A percentile compares a stretch with the other conserved stretches of the same genome.
phyloP scores from a whole-genome alignment of 1,284 basidiomycete species.

The Pseudomicrostroma phylloplanum region DNA sequence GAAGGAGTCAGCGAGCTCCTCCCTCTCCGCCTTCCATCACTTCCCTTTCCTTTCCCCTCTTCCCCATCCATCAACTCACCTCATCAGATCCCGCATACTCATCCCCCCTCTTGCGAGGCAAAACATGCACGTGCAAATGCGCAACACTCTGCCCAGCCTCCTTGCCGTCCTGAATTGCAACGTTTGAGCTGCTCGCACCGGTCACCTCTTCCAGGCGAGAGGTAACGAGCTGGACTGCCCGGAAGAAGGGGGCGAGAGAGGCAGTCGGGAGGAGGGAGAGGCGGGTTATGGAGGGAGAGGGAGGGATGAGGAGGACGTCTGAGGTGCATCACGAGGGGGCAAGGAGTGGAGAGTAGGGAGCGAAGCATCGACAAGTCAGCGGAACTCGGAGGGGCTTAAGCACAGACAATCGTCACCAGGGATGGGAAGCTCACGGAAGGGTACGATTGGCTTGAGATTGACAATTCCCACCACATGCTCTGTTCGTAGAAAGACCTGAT shows the following conservation, averaged over 20 bases:
- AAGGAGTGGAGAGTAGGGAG: not conserved
- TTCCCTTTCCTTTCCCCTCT: no score
- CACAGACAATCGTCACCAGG: no score
- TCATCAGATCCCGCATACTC: conserved; percentile 2
- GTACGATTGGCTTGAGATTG: conserved; percentile 5
- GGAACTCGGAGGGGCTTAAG: no score
- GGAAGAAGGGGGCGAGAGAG: conserved; percentile 1
- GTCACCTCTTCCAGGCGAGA: not conserved
- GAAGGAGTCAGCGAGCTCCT: not conserved
- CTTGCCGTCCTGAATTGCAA: conserved; percentile 2
- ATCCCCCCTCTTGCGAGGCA: not conserved
- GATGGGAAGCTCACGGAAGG: not conserved
- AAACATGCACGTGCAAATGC: conserved; percentile 7
- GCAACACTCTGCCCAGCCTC: not conserved
- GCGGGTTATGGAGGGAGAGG: conserved; percentile 5
- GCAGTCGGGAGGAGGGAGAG: conserved; percentile 2
- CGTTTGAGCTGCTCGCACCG: not conserved
- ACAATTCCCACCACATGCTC: not conserved
- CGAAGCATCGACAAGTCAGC: not conserved
- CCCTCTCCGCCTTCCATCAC: not conserved
- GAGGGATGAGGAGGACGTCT: conserved; percentile 9
- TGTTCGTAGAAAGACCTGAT: conserved; percentile 5
- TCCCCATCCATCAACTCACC: not conserved
- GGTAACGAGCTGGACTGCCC: conserved; percentile 1
- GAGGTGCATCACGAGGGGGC: not conserved